Percentiles rank a stretch among this genome's conserved stretches.
Evolutionary conservation across 176 grass and related monocot species (phyloP).

Genomic region (Carex kokanica): DNA sequence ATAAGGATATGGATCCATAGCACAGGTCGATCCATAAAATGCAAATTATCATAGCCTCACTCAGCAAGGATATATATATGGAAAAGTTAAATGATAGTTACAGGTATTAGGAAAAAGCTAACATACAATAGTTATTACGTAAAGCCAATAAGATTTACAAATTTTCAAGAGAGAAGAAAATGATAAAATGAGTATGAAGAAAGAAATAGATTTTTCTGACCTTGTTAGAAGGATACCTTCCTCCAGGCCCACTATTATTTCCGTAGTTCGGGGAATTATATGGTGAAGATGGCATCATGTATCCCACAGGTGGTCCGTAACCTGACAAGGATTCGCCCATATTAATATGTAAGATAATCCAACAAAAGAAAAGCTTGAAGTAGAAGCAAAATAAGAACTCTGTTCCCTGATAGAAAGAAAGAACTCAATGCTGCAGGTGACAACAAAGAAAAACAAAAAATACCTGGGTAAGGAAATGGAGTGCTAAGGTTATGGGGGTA

Average conservation of each 20-base stretch:
- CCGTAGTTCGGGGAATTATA: slow-evolving; percentile 62
- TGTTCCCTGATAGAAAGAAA: not conserved
- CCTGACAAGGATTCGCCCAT: slow-evolving; percentile 26
- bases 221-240: slow-evolving; percentile 84
- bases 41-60: too few species aligned
- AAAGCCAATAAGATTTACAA: not conserved
- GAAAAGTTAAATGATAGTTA: slow-evolving; percentile 10
- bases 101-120: not conserved
- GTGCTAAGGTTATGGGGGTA: slow-evolving; percentile 83
- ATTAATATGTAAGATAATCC: not conserved
- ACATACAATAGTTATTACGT: not conserved
- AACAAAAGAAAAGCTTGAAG: not conserved
- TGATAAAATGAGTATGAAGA: slow-evolving; percentile 19
- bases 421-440: not conserved
- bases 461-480: slow-evolving; percentile 92
- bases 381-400: not conserved
- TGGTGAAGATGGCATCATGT: slow-evolving; percentile 69
- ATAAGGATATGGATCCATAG: too few species aligned
- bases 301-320: slow-evolving; percentile 74
- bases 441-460: not conserved
- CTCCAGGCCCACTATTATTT: slow-evolving; percentile 76
- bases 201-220: slow-evolving; percentile 32
- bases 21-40: too few species aligned
- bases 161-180: not conserved
- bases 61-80: not conserved